A percentile compares a stretch with the other conserved stretches of the same genome.
These are phyloP conservation scores for Sugiyamaella pinicola DNA, from an alignment of 1,139 yeast genomes.

Conservation along the genomic window DNA sequence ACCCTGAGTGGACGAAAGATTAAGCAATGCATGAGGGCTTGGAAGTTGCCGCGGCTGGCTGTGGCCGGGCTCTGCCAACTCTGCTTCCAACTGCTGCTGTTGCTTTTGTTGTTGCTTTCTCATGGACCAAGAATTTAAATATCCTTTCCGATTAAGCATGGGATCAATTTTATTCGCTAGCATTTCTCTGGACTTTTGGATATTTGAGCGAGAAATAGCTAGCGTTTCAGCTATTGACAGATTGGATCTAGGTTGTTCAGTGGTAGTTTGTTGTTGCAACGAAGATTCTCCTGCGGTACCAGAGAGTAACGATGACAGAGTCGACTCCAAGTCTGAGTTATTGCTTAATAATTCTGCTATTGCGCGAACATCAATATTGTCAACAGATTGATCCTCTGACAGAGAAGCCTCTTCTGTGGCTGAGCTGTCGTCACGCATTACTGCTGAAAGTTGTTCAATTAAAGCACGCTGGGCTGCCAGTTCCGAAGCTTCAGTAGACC, in stretches of 20 bases:
- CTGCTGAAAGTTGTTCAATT: slow-evolving; percentile 21
- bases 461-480: slow-evolving; percentile 18
- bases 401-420: background rate
- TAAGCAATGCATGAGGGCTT: background rate
- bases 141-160: slow-evolving; percentile 32
- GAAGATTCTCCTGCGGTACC: background rate
- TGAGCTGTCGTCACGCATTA: slow-evolving; percentile 12
- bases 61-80: background rate
- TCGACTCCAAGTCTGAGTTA: slow-evolving; percentile 22
- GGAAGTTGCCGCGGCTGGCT: background rate
- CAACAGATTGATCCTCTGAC: background rate
- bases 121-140: slow-evolving; percentile 28
- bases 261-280: background rate
- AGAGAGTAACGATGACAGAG: slow-evolving; percentile 21
- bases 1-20: background rate
- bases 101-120: slow-evolving; percentile 16
- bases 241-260: slow-evolving; percentile 11
- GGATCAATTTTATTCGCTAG: slow-evolving; percentile 33
- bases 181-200: slow-evolving; percentile 28
- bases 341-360: slow-evolving; percentile 20
- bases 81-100: slow-evolving; percentile 13
- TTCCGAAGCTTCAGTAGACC: slow-evolving; percentile 9
- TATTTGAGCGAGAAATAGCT: slow-evolving; percentile 55
- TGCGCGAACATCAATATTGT: slow-evolving; percentile 9
- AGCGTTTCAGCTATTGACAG: slow-evolving; percentile 67